Conservation (phyloP, 2,329 filamentous ascomycete species). For the Alternaria alternata region DNA sequence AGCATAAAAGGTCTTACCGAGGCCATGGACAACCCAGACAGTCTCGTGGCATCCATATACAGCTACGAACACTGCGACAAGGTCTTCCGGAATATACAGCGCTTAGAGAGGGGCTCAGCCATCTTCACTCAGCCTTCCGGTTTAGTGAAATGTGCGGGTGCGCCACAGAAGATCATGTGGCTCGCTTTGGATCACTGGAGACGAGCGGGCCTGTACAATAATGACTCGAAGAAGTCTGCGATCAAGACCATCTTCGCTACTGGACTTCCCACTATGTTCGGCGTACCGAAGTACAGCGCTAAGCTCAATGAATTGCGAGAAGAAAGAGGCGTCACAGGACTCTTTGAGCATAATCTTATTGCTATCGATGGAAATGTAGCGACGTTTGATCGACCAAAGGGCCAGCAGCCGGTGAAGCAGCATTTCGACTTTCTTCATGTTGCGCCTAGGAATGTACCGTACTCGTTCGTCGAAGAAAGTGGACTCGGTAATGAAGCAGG, state of each 20-base stretch:
- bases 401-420: constrained; percentile 35
- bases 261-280: constrained; percentile 51
- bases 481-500: constrained; percentile 45
- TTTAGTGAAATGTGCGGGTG: constrained; percentile 51
- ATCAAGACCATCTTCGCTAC: constrained; percentile 52
- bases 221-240: constrained; percentile 27
- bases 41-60: constrained; percentile 49
- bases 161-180: constrained; percentile 54
- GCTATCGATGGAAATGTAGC: constrained; percentile 49
- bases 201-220: constrained; percentile 43
- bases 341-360: constrained; percentile 50
- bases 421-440: constrained; percentile 50
- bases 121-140: constrained; percentile 52
- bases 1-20: constrained; percentile 45
- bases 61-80: constrained; percentile 51
- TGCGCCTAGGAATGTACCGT: constrained; percentile 48
- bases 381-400: constrained; percentile 37
- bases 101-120: constrained; percentile 43
- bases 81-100: constrained; percentile 38
- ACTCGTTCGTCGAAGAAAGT: constrained; percentile 48
- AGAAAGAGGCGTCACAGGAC: constrained; percentile 46
- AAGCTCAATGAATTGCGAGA: constrained; percentile 46
- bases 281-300: constrained; percentile 50
- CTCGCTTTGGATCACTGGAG: constrained; percentile 51
- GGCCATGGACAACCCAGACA: constrained; percentile 43